Evolutionary conservation across 441 rosid species (phyloP), one percentile per base, ranked within the genome.

Genomic region (Mallotus japonicus): DNA sequence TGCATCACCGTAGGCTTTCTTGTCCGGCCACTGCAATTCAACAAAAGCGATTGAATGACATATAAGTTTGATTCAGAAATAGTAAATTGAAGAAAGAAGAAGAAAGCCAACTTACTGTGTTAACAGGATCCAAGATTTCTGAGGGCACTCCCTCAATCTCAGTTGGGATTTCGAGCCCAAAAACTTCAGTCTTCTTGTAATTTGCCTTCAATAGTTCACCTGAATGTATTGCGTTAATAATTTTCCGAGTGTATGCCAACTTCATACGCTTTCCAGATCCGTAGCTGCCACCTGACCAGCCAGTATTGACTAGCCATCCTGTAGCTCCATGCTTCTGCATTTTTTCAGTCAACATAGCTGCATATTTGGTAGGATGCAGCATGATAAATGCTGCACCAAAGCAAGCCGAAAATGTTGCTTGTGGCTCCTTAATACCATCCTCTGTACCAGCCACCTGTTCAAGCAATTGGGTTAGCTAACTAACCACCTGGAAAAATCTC

Each of bases 251-350:
- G 78, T 91, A 89, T n/a, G 87, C 73, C 73, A 95, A 79, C 86
- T 95, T 95, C 75, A 95, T 91, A n/a, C 99, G 95, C 76, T 70
- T 89, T 8, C 99, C 96, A 3, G 80, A 84, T 3, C 99, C 98
- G 71, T 95, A 95, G 74, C 99, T 95, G 87, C 99, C 99, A 71
- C 92, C 97, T 0, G 97, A 91, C 97, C 97, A 95, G 74, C 97
- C 99, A 2, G 99, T 95, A 87, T 95, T 95, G 65, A 95, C 92
- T 0, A 95, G 97, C 97, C 99, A 92, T 11, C 90, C 97, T 0
- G 99, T 92, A 14, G 97, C 91, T 7, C 99, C 99, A 69, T 91
- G 97, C 76, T 87, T 79, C 88, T 86, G 86, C 97, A 95, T 95
- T 82, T 95, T 95, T 81, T 95, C 97, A 7, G 97, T 92, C 62